A percentile compares a stretch with the other conserved stretches of the same genome.
Conservation (phyloP, 768 basidiomycete species). For the Termitomyces sp. region DNA sequence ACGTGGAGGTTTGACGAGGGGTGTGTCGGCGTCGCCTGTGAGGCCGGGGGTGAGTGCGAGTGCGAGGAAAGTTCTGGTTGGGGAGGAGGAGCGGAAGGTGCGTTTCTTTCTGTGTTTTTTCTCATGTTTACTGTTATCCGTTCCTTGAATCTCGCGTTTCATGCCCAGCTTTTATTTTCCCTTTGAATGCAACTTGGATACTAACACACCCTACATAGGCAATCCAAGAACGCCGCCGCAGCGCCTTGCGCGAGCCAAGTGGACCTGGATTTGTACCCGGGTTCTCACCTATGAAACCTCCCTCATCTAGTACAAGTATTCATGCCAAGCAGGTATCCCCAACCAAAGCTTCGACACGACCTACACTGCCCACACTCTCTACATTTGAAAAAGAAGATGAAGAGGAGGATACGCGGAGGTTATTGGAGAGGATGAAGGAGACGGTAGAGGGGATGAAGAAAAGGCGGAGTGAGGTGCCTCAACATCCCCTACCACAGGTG, state of each 20-base stretch:
- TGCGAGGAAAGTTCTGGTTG: slow-evolving; percentile 28
- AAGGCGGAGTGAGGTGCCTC: slow-evolving; percentile 32
- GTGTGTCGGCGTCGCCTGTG: neutral
- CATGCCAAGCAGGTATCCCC: neutral
- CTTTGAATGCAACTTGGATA: neutral
- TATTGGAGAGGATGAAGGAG: slow-evolving; percentile 49
- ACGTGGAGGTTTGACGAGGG: neutral
- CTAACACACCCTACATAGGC: slow-evolving; percentile 32
- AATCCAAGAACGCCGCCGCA: slow-evolving; percentile 60
- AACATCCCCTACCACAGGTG: slow-evolving; percentile 6
- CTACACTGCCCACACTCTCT: neutral
- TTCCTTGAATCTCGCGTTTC: too few species aligned
- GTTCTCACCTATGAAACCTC: slow-evolving; percentile 21
- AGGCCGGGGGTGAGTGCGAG: too few species aligned
- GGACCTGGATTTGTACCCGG: slow-evolving; percentile 55
- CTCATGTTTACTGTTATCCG: neutral
- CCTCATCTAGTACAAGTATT: neutral
- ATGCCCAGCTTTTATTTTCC: too few species aligned
- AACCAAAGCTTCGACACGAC: neutral
- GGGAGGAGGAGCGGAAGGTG: slow-evolving; percentile 48
- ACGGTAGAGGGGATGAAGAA: slow-evolving; percentile 47
- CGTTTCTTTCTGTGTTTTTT: neutral
- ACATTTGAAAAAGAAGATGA: slow-evolving; percentile 24
- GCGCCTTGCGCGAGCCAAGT: slow-evolving; percentile 48
- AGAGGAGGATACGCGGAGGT: slow-evolving; percentile 34